Evolutionary conservation across 345 rosid genomes (phyloP).

Genomic region (Trapa bicornis): DNA sequence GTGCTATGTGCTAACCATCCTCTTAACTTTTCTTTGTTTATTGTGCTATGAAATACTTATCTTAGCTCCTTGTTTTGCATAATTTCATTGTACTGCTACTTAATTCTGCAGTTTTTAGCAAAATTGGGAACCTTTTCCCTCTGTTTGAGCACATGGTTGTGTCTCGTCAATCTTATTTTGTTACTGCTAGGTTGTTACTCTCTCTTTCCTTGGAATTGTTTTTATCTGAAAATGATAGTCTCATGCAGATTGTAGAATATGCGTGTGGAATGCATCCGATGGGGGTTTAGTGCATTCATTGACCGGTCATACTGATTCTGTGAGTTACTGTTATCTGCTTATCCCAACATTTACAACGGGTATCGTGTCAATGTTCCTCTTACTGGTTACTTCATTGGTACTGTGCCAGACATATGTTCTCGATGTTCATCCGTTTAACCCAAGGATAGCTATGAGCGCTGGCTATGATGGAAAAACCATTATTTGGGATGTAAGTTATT

Average conservation of each 20-base stretch:
- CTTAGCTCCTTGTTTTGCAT: too few relatives aligned
- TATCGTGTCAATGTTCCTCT: slow-evolving; percentile 1
- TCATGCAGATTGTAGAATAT: slow-evolving; percentile 91
- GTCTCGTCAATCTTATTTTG: neutral
- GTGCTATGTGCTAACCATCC: too few relatives aligned
- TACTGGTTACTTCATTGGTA: slow-evolving; percentile 11
- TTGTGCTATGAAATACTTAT: neutral
- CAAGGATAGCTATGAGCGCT: slow-evolving; percentile 98
- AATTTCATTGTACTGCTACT: neutral
- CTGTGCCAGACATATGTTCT: slow-evolving; percentile 81
- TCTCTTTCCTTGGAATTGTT: neutral
- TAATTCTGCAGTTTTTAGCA: neutral
- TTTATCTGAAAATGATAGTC: neutral
- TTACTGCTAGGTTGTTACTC: neutral
- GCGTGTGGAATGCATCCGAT: slow-evolving; percentile 99
- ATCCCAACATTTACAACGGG: neutral
- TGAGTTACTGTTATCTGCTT: slow-evolving; percentile 29
- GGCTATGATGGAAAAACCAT: slow-evolving; percentile 97
- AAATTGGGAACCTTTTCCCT: neutral
- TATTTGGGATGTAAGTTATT: slow-evolving; percentile 96
- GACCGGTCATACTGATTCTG: slow-evolving; percentile 93
- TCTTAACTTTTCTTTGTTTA: neutral
- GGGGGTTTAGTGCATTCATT: slow-evolving; percentile 91
- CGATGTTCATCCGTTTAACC: slow-evolving; percentile 98
- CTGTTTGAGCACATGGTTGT: neutral